Evolutionary conservation across 805 yeast species (phyloP).

Genomic region (Barnettozyma sp.): DNA sequence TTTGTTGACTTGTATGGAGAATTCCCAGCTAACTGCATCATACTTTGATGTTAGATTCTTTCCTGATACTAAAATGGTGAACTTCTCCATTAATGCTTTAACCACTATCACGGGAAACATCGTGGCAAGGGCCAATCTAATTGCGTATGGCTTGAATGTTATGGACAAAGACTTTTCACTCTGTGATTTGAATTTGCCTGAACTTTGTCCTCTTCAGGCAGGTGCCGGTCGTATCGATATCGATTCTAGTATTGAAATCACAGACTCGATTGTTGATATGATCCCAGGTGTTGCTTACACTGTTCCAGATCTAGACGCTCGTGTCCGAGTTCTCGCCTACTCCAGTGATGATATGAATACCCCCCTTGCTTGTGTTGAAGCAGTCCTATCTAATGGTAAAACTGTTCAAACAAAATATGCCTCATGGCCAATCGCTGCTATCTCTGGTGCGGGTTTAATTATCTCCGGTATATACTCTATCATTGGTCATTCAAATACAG

Average conservation of each 20-base stretch:
- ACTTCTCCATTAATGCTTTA: conserved; percentile 65
- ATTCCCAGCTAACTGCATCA: conserved; percentile 81
- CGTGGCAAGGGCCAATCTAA: conserved; percentile 54
- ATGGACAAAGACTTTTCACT: conserved; percentile 49
- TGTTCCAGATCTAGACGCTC: conserved; percentile 90
- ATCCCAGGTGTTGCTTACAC: conserved; percentile 85
- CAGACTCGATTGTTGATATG: conserved; percentile 34
- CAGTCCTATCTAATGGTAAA: conserved; percentile 77
- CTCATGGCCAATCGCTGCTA: conserved; percentile 89
- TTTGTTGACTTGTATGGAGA: conserved; percentile 83
- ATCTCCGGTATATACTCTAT: conserved; percentile 77
- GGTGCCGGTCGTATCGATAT: conserved; percentile 88
- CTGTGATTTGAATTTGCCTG: conserved; percentile 52
- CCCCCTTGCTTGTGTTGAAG: conserved; percentile 87
- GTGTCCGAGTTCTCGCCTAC: conserved; percentile 69
- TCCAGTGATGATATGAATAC: conserved; percentile 38
- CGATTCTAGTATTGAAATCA: conserved; percentile 39
- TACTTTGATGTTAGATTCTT: conserved; percentile 68
- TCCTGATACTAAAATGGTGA: conserved; percentile 58
- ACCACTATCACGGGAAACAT: conserved; percentile 70
- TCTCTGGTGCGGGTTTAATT: conserved; percentile 82
- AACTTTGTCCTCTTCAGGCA: conserved; percentile 75
- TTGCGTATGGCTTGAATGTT: conserved; percentile 75
- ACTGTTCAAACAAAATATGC: conserved; percentile 92
- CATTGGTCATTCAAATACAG: conserved; percentile 83